phyloP scores from a whole-genome alignment of 371 early-diverging fungal genomes.

The Chytridium lagenaria region DNA sequence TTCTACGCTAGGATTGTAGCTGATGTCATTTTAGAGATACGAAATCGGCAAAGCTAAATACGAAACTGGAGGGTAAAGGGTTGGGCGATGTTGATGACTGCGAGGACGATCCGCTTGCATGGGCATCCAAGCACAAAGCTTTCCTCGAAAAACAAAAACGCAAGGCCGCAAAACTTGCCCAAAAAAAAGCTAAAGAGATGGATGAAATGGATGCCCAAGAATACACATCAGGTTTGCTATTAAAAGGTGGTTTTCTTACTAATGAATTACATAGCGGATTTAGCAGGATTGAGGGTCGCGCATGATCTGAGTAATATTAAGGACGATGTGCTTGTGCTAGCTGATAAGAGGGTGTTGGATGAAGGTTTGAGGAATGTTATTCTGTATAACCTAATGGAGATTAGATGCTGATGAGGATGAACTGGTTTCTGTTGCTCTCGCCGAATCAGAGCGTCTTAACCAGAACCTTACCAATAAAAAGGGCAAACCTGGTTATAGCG shows the following conservation, averaged over 20 bases:
- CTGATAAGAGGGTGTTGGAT: conserved; percentile 80
- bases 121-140: conserved; percentile 64
- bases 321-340: conserved; percentile 86
- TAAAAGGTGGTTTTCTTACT: conserved; percentile 27
- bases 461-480: conserved; percentile 80
- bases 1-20: neutral
- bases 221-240: conserved; percentile 21
- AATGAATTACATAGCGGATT: conserved; percentile 51
- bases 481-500: conserved; percentile 73
- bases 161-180: conserved; percentile 60
- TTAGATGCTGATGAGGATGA: conserved; percentile 71
- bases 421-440: conserved; percentile 71
- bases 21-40: conserved; percentile 54
- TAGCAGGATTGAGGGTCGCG: conserved; percentile 78
- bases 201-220: conserved; percentile 50
- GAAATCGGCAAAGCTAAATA: conserved; percentile 62
- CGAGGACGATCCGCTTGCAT: conserved; percentile 62
- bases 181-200: conserved; percentile 45
- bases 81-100: conserved; percentile 74
- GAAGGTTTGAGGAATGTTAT: conserved; percentile 42
- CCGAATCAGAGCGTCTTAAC: conserved; percentile 68
- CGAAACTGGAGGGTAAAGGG: conserved; percentile 71
- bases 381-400: neutral
- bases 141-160: conserved; percentile 50
- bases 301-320: conserved; percentile 76